These are phyloP conservation scores for Phytophthora macrochlamydospora DNA, from an alignment of 352 stramenopile genomes.

Conservation along the genomic window DNA sequence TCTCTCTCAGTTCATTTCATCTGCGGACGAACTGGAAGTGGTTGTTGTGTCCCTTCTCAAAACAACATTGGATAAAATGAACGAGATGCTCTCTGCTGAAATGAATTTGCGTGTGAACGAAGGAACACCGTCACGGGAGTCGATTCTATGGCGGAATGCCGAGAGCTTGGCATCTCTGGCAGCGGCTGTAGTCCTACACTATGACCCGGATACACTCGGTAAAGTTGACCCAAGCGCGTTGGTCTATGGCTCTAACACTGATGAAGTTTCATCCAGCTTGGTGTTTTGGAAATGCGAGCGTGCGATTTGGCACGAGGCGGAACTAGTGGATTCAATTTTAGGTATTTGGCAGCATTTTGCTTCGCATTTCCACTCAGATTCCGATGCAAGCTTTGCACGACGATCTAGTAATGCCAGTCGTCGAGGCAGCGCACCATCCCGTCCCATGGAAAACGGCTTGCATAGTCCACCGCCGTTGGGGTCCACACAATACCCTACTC, in stretches of 20 bases:
- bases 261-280: slow-evolving; percentile 30
- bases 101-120: slow-evolving; percentile 68
- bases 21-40: slow-evolving; percentile 63
- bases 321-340: slow-evolving; percentile 78
- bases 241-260: slow-evolving; percentile 11
- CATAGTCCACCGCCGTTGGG: slow-evolving; percentile 53
- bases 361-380: slow-evolving; percentile 71
- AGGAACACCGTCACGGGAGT: slow-evolving; percentile 70
- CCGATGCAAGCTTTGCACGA: slow-evolving; percentile 78
- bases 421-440: slow-evolving; percentile 22
- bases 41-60: slow-evolving; percentile 79
- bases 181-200: slow-evolving; percentile 81
- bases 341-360: slow-evolving; percentile 84
- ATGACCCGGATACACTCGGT: slow-evolving; percentile 76
- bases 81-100: slow-evolving; percentile 72
- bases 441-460: slow-evolving; percentile 34
- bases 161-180: slow-evolving; percentile 77
- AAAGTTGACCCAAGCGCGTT: slow-evolving; percentile 50
- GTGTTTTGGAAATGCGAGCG: slow-evolving; percentile 85
- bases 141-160: slow-evolving; percentile 79
- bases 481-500: slow-evolving; percentile 17
- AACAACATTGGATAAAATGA: slow-evolving; percentile 79
- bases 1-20: slow-evolving; percentile 68
- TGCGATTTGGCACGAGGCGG: slow-evolving; percentile 73
- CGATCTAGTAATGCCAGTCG: slow-evolving; percentile 54